Evolutionary conservation across 345 rosid species (phyloP), one percentile per base, ranked within the genome.

Genomic region (Odontarrhena argentea): DNA sequence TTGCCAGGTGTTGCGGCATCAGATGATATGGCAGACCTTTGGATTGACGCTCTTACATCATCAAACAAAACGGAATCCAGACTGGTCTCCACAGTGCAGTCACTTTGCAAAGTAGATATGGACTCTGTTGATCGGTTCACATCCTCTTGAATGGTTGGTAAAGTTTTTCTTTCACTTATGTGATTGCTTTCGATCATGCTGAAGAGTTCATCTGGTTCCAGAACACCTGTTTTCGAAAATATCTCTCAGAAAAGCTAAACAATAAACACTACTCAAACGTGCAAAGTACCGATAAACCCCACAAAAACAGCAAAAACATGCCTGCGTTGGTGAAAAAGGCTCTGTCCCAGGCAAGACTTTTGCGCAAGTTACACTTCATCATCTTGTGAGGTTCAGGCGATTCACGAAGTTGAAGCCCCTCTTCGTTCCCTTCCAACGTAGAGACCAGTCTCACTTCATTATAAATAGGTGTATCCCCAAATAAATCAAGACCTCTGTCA

Each of bases 291-390:
- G 32, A 32, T 1, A n/a, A 9, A 28, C 22, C 18, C 38, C 37
- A 49, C 9, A 43, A 1, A 42, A 8, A 43, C 24, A 36, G n/a
- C 7, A 24, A 52, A 41, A 32, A 18, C 74, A 65, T 74, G 79
- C 98, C 98, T 59, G 82, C 89, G 71, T 83, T 84, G n/a, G 98
- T 93, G 85, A 93, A 91, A 74, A 93, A 91, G 51, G 96, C 98
- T 70, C 75, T 91, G 46, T 93, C 95, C 98, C 98, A 91, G 3
- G 96, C 97, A 78, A 93, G 83, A 77, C 98, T 93, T 60, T 87
- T 86, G 47, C 97, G 87, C 76, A 88, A 58, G 62, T 85, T 88
- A 66, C 63, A 85, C 82, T 83, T 87, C 40, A 76, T 74, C 37
- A 42, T 34, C 58, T 49, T 78, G 10, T 80, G 77, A 9, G 64